Percentiles rank a stretch among this genome's conserved stretches.
phyloP scores from a whole-genome alignment of 768 basidiomycete species.

The Suillus luteus region DNA sequence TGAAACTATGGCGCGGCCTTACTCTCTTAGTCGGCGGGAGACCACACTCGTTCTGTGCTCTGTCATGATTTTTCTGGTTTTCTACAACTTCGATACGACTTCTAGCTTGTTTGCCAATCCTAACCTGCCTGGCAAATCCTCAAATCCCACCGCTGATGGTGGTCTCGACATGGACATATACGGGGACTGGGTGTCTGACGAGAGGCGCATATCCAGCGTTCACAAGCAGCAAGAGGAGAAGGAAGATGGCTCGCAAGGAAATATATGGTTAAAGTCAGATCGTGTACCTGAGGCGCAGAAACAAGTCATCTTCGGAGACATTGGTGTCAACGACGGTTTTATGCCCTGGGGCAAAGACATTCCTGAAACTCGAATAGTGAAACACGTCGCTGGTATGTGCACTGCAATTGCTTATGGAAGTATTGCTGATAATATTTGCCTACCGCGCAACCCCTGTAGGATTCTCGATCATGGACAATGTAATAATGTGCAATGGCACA shows the following conservation, averaged over 20 bases:
- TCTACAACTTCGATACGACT: conserved; percentile 74
- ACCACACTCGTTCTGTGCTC: conserved; percentile 67
- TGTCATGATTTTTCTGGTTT: conserved; percentile 63
- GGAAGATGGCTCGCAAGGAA: conserved; percentile 39
- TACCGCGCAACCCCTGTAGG: conserved; percentile 45
- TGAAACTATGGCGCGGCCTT: conserved; percentile 55
- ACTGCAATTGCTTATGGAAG: background rate
- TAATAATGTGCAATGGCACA: conserved; percentile 71
- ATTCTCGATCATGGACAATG: conserved; percentile 80
- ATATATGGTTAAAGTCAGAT: conserved; percentile 41
- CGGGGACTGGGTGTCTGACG: conserved; percentile 71
- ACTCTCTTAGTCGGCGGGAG: conserved; percentile 75
- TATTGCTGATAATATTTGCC: conserved; percentile 10
- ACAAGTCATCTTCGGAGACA: conserved; percentile 25
- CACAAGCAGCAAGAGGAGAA: conserved; percentile 45
- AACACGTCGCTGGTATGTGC: conserved; percentile 64
- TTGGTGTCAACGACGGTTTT: conserved; percentile 53
- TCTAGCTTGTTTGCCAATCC: conserved; percentile 53
- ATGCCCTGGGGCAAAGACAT: conserved; percentile 55
- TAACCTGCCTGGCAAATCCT: conserved; percentile 32
- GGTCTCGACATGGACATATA: conserved; percentile 62
- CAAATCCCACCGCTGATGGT: conserved; percentile 44
- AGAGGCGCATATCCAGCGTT: conserved; percentile 57
- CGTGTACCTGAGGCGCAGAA: conserved; percentile 30
- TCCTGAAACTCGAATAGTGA: conserved; percentile 57